These are phyloP conservation scores for Plasmodium reichenowi DNA, from an alignment of 169 alveolate species.

Conservation along the genomic window DNA sequence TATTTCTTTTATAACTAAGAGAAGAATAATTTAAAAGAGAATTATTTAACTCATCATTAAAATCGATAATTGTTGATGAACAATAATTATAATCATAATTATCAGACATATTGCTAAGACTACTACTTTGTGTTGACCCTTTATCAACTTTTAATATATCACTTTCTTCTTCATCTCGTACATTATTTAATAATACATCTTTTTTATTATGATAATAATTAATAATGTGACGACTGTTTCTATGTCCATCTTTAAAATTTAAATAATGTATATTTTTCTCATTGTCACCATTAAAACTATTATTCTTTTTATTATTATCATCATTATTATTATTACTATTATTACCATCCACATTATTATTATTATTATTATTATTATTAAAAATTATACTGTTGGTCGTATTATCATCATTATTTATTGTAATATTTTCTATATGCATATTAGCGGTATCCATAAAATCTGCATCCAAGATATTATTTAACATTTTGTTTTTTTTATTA, in stretches of 20 bases:
- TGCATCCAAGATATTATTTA: neutral
- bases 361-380: neutral
- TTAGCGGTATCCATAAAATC: neutral
- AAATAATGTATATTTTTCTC: neutral
- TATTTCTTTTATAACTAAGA: constrained; percentile 4
- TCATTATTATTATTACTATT: neutral
- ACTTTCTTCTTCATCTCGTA: neutral
- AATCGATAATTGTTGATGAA: constrained; percentile 50
- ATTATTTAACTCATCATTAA: constrained; percentile 25
- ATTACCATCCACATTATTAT: neutral
- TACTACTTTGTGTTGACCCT: constrained; percentile 22
- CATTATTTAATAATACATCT: neutral
- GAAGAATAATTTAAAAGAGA: constrained; percentile 35
- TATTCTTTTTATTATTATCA: too few relatives aligned
- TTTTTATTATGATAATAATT: neutral
- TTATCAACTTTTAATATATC: constrained; percentile 30
- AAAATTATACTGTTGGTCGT: neutral
- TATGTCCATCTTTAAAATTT: neutral
- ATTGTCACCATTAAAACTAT: neutral
- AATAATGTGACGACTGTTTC: neutral
- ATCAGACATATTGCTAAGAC: constrained; percentile 22
- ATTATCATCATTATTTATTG: neutral
- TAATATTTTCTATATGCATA: neutral
- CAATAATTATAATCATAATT: constrained; percentile 16
- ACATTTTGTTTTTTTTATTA: neutral